Percentiles rank a stretch among this genome's conserved stretches.
Evolutionary conservation across 169 alveolate species (phyloP).

Genomic region (Plasmodium billcollinsi): DNA sequence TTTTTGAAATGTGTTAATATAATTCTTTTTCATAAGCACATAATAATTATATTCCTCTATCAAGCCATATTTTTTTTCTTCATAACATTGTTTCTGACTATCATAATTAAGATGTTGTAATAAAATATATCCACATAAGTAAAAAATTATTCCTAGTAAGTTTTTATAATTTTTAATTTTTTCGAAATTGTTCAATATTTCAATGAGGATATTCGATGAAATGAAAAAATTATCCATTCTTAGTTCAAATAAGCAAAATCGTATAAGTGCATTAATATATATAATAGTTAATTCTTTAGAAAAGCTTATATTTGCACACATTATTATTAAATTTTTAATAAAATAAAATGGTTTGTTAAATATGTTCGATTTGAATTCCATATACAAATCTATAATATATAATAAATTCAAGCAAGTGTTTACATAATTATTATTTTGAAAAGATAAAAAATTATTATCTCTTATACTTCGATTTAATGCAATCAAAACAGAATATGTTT

Average conservation of each 20-base stretch:
- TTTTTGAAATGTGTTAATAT: not conserved
- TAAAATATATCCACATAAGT: constrained; percentile 45
- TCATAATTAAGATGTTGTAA: constrained; percentile 29
- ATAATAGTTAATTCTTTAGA: constrained; percentile 25
- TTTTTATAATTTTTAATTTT: constrained; percentile 47
- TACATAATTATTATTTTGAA: constrained; percentile 37
- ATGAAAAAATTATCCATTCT: constrained; percentile 41
- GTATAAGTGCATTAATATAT: constrained; percentile 40
- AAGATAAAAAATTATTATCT: not conserved
- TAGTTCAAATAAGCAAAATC: constrained; percentile 70
- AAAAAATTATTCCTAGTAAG: constrained; percentile 47
- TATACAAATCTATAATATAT: constrained; percentile 57
- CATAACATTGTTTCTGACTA: not conserved
- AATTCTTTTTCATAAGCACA: constrained; percentile 25
- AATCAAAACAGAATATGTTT: constrained; percentile 34
- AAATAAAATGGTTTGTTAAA: constrained; percentile 56
- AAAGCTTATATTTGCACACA: constrained; percentile 66
- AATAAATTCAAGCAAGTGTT: constrained; percentile 62
- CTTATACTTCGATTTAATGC: constrained; percentile 27
- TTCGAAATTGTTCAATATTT: constrained; percentile 57
- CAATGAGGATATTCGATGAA: constrained; percentile 46
- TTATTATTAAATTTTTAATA: constrained; percentile 61
- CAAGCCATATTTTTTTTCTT: constrained; percentile 11
- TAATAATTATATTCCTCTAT: constrained; percentile 40
- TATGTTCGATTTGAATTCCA: constrained; percentile 39